A percentile compares a stretch with the other conserved stretches of the same genome.
Conservation (phyloP, 2,329 filamentous ascomycete genomes). For the Cladorrhinum sp. region DNA sequence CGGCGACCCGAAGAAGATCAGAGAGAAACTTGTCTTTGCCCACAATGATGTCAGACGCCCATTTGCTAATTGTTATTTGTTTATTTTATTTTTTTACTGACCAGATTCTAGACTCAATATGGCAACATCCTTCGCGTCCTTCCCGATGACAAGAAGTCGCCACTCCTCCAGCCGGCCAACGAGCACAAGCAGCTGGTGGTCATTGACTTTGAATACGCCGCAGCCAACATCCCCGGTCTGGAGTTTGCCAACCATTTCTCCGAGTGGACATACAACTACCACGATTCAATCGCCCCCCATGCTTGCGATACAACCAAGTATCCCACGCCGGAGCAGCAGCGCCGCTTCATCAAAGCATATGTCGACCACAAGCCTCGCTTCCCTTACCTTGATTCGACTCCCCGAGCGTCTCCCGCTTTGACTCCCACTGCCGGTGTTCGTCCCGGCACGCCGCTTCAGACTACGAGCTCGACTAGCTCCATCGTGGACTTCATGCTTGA, state of each 20-base stretch:
- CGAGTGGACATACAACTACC: slow-evolving; percentile 98
- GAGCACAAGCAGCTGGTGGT: slow-evolving; percentile 95
- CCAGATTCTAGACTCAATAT: slow-evolving; percentile 77
- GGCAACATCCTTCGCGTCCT: slow-evolving; percentile 84
- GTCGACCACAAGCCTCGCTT: slow-evolving; percentile 74
- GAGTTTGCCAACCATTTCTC: slow-evolving; percentile 99
- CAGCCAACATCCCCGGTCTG: slow-evolving; percentile 77
- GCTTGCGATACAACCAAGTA: slow-evolving; percentile 68
- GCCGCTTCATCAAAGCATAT: slow-evolving; percentile 81
- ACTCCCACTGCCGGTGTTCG: slow-evolving; percentile 47
- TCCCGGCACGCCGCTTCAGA: slow-evolving; percentile 34
- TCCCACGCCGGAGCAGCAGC: slow-evolving; percentile 76
- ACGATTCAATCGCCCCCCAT: slow-evolving; percentile 63
- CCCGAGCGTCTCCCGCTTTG: slow-evolving; percentile 32
- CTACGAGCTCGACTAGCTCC: slow-evolving; percentile 45
- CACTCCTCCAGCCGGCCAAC: slow-evolving; percentile 82
- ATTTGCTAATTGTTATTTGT: slow-evolving; percentile 12
- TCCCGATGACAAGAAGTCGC: slow-evolving; percentile 71
- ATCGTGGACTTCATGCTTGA: slow-evolving; percentile 79
- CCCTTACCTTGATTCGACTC: slow-evolving; percentile 39
- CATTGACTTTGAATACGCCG: slow-evolving; percentile 97
- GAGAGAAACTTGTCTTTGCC: slow-evolving; percentile 81
- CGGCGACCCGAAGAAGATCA: slow-evolving; percentile 62
- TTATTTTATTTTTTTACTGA: neutral
- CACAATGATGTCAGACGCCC: slow-evolving; percentile 78